Conservation (phyloP, 108 stramenopile species). For the Stephanodiscus minutulus region DNA sequence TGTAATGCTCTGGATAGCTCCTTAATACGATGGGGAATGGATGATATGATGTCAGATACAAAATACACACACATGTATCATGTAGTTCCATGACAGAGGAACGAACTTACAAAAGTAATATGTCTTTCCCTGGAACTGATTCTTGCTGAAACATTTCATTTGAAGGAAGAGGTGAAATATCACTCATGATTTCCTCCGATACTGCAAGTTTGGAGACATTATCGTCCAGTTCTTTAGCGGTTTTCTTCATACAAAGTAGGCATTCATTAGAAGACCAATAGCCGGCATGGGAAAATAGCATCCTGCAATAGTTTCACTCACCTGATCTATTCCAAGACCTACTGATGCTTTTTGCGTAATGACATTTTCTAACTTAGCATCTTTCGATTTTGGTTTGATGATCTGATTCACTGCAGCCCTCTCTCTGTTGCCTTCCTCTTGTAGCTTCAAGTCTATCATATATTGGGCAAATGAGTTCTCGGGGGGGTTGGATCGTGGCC, state of each 20-base stretch:
- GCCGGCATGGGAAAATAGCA: background rate
- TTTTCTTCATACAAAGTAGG: constrained; percentile 22
- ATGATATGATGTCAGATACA: background rate
- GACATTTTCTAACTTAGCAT: background rate
- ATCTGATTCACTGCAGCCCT: background rate
- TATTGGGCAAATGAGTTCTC: constrained; percentile 30
- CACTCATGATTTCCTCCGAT: constrained; percentile 19
- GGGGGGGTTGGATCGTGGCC: background rate
- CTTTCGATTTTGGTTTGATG: background rate
- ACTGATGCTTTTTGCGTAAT: background rate
- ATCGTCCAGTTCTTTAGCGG: constrained; percentile 40
- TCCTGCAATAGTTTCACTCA: constrained; percentile 5
- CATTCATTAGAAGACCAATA: background rate
- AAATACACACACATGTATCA: background rate
- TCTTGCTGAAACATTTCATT: background rate
- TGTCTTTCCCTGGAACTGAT: constrained; percentile 11
- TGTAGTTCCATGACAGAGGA: background rate
- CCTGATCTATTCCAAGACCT: constrained; percentile 35
- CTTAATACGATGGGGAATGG: background rate
- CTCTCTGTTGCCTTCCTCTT: constrained; percentile 45
- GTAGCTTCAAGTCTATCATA: constrained; percentile 36
- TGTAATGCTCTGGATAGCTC: constrained; percentile 65
- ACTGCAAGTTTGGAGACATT: constrained; percentile 18
- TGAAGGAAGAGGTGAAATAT: constrained; percentile 27
- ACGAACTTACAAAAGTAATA: constrained; percentile 22